Conservation (phyloP, 768 basidiomycete species). For the Coprinopsis marcescibilis region DNA sequence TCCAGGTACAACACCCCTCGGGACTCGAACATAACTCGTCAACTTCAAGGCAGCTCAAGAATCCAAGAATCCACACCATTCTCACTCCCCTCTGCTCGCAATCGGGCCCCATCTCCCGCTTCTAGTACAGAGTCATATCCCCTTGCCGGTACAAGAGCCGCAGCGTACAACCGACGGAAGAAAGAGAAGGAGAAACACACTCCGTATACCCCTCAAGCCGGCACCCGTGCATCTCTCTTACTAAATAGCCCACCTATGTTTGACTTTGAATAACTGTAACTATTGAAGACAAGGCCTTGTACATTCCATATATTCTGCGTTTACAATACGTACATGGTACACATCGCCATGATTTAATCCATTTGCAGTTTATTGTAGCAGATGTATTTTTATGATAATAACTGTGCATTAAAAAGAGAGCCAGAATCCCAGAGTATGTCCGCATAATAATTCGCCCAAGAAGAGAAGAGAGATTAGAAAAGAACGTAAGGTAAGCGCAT, state of each 20-base stretch:
- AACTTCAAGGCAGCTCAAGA: no score
- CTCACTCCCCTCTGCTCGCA: not conserved
- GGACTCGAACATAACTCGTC: no score
- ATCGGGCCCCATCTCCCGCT: constrained; percentile 4
- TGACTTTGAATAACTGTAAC: no score
- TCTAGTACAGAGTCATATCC: constrained; percentile 30
- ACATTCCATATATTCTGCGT: no score
- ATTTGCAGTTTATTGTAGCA: no score
- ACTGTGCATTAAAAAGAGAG: no score
- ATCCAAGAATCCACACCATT: not conserved
- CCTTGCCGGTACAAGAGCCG: constrained; percentile 31
- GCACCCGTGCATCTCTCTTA: constrained; percentile 27
- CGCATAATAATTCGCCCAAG: not conserved
- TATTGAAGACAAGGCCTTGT: no score
- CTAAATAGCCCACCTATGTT: not conserved
- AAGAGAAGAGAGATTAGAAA: no score
- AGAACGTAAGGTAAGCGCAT: no score
- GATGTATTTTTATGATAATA: no score
- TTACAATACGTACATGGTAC: no score
- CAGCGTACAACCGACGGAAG: constrained; percentile 26
- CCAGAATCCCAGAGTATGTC: not conserved
- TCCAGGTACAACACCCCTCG: not conserved
- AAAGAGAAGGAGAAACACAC: constrained; percentile 26
- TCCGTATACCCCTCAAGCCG: constrained; percentile 31
- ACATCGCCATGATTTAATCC: no score